Evolutionary conservation across 2,329 filamentous ascomycete species (phyloP).

Genomic region (Botrytis pseudocinerea): DNA sequence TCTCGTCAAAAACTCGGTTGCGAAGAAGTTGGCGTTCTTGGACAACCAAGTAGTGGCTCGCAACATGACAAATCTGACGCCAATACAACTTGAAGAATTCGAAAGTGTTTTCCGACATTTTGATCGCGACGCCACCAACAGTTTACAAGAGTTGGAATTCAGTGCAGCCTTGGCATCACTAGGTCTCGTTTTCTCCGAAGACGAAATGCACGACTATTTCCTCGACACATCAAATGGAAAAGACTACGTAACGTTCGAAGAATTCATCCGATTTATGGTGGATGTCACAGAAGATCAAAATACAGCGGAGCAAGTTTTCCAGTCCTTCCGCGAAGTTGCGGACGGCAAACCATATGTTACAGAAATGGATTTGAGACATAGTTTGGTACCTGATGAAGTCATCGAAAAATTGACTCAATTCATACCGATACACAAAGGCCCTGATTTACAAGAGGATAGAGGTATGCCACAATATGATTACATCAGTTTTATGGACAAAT

Average conservation of each 20-base stretch:
- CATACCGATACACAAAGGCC: conserved; percentile 81
- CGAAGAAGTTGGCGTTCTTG: conserved; percentile 94
- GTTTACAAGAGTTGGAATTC: conserved; percentile 90
- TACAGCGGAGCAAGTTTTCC: conserved; percentile 96
- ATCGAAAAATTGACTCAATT: conserved; percentile 88
- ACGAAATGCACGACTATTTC: conserved; percentile 98
- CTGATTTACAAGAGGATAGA: conserved; percentile 82
- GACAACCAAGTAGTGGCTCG: conserved; percentile 98
- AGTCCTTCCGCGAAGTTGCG: conserved; percentile 95
- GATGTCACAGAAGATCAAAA: conserved; percentile 99
- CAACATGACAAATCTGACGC: conserved; percentile 98
- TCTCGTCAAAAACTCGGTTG: conserved; percentile 85
- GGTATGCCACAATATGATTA: conserved; percentile 91
- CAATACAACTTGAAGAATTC: conserved; percentile 97
- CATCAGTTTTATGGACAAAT: conserved; percentile 92
- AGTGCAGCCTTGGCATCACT: conserved; percentile 93
- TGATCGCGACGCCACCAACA: conserved; percentile 89
- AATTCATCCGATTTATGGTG: conserved; percentile 99
- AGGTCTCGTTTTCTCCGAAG: conserved; percentile 92
- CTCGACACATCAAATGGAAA: conserved; percentile 77
- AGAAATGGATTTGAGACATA: conserved; percentile 93
- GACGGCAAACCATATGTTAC: conserved; percentile 99
- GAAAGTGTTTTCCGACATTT: conserved; percentile 98
- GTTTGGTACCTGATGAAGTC: conserved; percentile 92
- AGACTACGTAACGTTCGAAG: conserved; percentile 89